phyloP scores from a whole-genome alignment of 768 basidiomycete genomes.

The Calvatia gigantea region DNA sequence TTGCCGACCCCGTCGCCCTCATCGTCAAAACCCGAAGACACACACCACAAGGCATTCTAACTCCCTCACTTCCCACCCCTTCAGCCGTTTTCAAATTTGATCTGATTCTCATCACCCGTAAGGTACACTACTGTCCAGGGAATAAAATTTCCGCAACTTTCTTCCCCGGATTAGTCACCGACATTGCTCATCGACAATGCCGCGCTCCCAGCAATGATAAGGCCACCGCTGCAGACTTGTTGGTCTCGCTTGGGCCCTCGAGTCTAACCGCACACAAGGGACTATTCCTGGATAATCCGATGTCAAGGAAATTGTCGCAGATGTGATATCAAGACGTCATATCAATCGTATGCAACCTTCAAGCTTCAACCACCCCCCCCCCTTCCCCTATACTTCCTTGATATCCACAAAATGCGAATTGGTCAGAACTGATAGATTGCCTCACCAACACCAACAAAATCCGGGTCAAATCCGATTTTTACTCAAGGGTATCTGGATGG shows the following conservation, averaged over 20 bases:
- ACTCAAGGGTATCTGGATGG: too few species aligned
- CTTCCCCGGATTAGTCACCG: not conserved
- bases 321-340: not conserved
- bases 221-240: not conserved
- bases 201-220: not conserved
- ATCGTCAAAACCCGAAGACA: too few species aligned
- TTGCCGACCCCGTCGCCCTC: too few species aligned
- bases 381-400: not conserved
- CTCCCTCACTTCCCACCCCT: not conserved
- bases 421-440: not conserved
- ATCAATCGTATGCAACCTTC: not conserved
- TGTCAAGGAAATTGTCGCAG: constrained; percentile 3
- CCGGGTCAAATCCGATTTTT: too few species aligned
- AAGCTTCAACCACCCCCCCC: not conserved
- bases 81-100: not conserved
- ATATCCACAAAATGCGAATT: too few species aligned
- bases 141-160: not conserved
- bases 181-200: not conserved
- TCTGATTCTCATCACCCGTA: not conserved
- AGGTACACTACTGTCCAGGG: not conserved
- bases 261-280: too few species aligned
- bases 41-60: not conserved
- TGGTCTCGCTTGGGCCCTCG: not conserved
- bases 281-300: not conserved
- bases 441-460: not conserved